Conservation (phyloP, 2,329 filamentous ascomycete genomes). For the Pyrenophora seminiperda region DNA sequence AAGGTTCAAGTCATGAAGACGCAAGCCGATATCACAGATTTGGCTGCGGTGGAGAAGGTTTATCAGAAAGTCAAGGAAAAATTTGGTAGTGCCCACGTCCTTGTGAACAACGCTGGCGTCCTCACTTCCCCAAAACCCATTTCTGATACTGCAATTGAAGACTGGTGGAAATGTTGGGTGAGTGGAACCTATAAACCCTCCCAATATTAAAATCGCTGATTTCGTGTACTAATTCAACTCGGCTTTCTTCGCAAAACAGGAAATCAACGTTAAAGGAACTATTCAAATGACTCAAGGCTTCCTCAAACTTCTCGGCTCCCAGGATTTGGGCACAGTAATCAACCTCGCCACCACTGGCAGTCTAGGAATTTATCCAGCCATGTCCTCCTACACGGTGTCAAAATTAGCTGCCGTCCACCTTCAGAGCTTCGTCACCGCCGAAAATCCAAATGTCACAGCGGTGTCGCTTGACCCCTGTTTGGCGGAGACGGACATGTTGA, state of each 20-base stretch:
- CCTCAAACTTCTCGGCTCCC: constrained; percentile 27
- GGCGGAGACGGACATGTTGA: constrained; percentile 20
- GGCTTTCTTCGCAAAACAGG: too few relatives aligned
- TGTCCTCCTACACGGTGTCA: constrained; percentile 25
- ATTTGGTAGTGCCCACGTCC: constrained; percentile 30
- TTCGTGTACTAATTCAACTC: too few relatives aligned
- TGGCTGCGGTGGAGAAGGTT: constrained; percentile 26
- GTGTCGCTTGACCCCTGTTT: constrained; percentile 28
- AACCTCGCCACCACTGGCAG: constrained; percentile 24
- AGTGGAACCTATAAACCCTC: constrained; percentile 18
- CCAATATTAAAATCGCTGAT: not conserved
- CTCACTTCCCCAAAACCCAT: constrained; percentile 25
- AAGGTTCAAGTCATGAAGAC: constrained; percentile 39
- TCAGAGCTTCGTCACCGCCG: constrained; percentile 26
- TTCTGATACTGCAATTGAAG: too few relatives aligned
- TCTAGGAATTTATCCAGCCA: constrained; percentile 14
- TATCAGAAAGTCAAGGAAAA: constrained; percentile 28
- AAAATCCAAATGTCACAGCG: constrained; percentile 27
- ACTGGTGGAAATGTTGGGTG: constrained; percentile 32
- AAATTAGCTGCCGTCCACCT: constrained; percentile 27
- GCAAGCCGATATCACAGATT: constrained; percentile 37
- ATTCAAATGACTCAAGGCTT: constrained; percentile 43
- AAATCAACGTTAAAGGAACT: constrained; percentile 41
- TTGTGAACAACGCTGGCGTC: constrained; percentile 21
- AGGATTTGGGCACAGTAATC: constrained; percentile 30